Evolutionary conservation across 306 rosid species (phyloP).

Genomic region (Prosopis cineraria): DNA sequence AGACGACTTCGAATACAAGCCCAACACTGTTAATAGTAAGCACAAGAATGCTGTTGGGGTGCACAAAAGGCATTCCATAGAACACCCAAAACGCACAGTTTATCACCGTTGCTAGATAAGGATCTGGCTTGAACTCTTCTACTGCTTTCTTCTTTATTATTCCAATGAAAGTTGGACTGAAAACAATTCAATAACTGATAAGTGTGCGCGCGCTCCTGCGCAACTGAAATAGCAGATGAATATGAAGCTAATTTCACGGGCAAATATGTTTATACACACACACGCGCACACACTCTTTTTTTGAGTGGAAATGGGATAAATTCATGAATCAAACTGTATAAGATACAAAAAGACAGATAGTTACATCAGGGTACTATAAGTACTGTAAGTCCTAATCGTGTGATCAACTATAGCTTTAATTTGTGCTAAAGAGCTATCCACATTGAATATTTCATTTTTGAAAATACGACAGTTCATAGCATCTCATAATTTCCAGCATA

Average conservation of each 20-base stretch:
- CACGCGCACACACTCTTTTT: too few relatives aligned
- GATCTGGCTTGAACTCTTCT: slow-evolving; percentile 66
- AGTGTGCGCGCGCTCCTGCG: not conserved
- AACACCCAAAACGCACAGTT: slow-evolving; percentile 76
- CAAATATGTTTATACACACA: too few relatives aligned
- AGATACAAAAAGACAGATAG: too few relatives aligned
- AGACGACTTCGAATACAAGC: slow-evolving; percentile 52
- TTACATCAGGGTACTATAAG: too few relatives aligned
- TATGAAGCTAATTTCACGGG: not conserved
- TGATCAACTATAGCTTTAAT: too few relatives aligned
- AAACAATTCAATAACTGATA: not conserved
- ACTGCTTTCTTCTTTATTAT: slow-evolving; percentile 62
- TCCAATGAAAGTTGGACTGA: slow-evolving; percentile 65
- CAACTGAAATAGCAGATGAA: not conserved
- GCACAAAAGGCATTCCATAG: slow-evolving; percentile 79
- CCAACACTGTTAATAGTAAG: slow-evolving; percentile 66
- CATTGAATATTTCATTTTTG: too few relatives aligned
- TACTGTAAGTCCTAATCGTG: too few relatives aligned
- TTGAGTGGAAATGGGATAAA: too few relatives aligned
- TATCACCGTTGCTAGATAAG: slow-evolving; percentile 61
- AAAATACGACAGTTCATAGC: too few relatives aligned
- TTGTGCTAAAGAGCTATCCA: too few relatives aligned
- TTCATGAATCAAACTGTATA: too few relatives aligned
- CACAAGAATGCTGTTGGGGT: slow-evolving; percentile 63
- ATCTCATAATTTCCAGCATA: too few relatives aligned